phyloP scores from a whole-genome alignment of 75 land plant genomes.

The Isoetes taiwanensis region DNA sequence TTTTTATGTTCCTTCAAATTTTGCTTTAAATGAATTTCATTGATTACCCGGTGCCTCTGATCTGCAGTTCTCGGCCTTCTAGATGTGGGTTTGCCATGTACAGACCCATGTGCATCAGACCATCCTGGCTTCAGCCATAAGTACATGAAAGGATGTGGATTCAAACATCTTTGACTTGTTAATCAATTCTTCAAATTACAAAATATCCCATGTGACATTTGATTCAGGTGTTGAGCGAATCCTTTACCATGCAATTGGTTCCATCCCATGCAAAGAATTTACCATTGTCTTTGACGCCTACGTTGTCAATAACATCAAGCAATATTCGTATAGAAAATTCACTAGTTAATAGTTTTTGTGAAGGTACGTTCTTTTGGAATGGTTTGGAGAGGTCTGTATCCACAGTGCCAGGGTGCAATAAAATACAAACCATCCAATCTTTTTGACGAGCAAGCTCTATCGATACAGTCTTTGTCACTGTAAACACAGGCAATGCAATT shows the following conservation, averaged over 20 bases:
- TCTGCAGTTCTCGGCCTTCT: no score
- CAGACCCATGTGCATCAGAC: no score
- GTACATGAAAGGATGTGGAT: no score
- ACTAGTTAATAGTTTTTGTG: constrained; percentile 62
- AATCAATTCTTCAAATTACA: no score
- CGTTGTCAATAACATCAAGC: constrained; percentile 46
- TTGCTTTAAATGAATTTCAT: no score
- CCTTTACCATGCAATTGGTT: constrained; percentile 86
- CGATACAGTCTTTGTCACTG: constrained; percentile 76
- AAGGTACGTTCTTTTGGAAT: constrained; percentile 65
- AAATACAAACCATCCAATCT: constrained; percentile 54
- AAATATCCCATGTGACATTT: no score
- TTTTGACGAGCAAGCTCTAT: constrained; percentile 60
- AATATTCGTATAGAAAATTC: constrained; percentile 73
- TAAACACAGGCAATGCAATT: not conserved
- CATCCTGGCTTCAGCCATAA: no score
- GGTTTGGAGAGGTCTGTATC: constrained; percentile 86
- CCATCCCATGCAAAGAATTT: constrained; percentile 98
- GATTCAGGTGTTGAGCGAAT: no score
- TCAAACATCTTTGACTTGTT: no score
- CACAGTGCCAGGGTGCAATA: constrained; percentile 90
- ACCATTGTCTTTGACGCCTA: constrained; percentile 54
- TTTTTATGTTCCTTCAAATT: no score
- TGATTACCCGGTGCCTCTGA: no score
- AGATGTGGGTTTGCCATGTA: no score